Evolutionary conservation across 495 filamentous ascomycete genomes (phyloP).

Genomic region (Penicillium coprophilum): DNA sequence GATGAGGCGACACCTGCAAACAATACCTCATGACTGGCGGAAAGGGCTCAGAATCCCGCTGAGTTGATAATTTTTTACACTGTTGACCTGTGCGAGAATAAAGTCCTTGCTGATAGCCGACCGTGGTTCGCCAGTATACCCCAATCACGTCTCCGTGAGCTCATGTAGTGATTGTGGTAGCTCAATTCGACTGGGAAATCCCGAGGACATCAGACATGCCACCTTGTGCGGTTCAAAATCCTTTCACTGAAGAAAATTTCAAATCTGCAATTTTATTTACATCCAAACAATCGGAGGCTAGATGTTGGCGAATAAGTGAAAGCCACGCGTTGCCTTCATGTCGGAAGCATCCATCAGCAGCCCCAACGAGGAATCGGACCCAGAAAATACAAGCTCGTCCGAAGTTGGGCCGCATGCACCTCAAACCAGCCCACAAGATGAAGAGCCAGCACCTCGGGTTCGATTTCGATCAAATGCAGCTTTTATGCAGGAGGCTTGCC

Average conservation of each 20-base stretch:
- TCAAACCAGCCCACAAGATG: background rate
- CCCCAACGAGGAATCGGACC: constrained; percentile 3
- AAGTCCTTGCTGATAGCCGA: background rate
- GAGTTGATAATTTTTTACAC: background rate
- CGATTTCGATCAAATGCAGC: constrained; percentile 20
- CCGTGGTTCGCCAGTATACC: constrained; percentile 5
- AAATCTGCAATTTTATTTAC: background rate
- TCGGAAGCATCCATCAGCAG: background rate
- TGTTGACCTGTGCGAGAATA: background rate
- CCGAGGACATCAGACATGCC: background rate
- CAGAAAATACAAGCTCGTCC: constrained; percentile 1
- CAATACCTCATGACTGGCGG: background rate
- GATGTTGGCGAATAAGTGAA: constrained; percentile 9
- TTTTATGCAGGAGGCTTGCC: background rate
- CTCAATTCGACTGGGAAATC: background rate
- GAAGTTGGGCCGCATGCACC: background rate
- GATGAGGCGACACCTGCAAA: constrained; percentile 1
- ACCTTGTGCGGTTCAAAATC: background rate
- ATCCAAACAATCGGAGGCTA: background rate
- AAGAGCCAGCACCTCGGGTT: constrained; percentile 13
- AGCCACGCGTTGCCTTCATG: constrained; percentile 1
- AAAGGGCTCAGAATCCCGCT: constrained; percentile 3
- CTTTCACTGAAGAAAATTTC: background rate
- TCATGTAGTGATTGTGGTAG: constrained; percentile 10
- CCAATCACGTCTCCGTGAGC: constrained; percentile 19